A percentile compares a stretch with the other conserved stretches of the same genome.
phyloP scores from a whole-genome alignment of 164 flowering plant genomes.

The Litsea cubeba region DNA sequence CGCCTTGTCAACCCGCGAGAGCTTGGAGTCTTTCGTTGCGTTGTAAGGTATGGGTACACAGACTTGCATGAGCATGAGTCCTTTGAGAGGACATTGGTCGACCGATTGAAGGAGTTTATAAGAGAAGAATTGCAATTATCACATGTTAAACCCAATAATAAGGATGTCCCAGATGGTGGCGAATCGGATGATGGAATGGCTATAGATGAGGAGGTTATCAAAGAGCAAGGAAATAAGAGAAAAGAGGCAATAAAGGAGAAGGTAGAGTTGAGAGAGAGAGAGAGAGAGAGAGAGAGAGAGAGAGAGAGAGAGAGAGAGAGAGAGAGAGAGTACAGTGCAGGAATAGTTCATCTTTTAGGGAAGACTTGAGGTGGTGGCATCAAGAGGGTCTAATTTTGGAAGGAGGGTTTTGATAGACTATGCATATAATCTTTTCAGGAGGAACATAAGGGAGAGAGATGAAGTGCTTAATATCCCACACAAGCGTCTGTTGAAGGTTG shows the following conservation, averaged over 20 bases:
- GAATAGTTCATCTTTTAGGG: slow-evolving; percentile 60
- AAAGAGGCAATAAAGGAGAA: slow-evolving; percentile 27
- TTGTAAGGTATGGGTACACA: slow-evolving; percentile 73
- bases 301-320: slow-evolving; percentile 57
- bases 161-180: neutral
- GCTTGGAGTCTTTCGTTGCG: slow-evolving; percentile 57
- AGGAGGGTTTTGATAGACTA: slow-evolving; percentile 59
- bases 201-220: neutral
- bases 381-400: slow-evolving; percentile 35
- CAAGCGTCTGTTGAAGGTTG: slow-evolving; percentile 59
- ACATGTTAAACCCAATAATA: neutral
- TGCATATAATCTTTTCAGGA: slow-evolving; percentile 51
- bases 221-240: neutral
- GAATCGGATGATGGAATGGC: neutral
- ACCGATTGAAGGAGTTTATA: slow-evolving; percentile 51
- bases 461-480: slow-evolving; percentile 56
- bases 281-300: slow-evolving; percentile 54
- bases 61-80: slow-evolving; percentile 49
- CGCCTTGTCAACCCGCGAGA: slow-evolving; percentile 44
- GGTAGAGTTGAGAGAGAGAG: slow-evolving; percentile 36
- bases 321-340: slow-evolving; percentile 37
- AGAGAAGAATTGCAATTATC: slow-evolving; percentile 27
- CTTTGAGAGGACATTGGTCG: slow-evolving; percentile 49
- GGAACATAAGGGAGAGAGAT: slow-evolving; percentile 50
- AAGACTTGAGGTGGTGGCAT: slow-evolving; percentile 59